A percentile compares a stretch with the other conserved stretches of the same genome.
phyloP scores from a whole-genome alignment of 805 yeast species.

The Candida tallmaniae region DNA sequence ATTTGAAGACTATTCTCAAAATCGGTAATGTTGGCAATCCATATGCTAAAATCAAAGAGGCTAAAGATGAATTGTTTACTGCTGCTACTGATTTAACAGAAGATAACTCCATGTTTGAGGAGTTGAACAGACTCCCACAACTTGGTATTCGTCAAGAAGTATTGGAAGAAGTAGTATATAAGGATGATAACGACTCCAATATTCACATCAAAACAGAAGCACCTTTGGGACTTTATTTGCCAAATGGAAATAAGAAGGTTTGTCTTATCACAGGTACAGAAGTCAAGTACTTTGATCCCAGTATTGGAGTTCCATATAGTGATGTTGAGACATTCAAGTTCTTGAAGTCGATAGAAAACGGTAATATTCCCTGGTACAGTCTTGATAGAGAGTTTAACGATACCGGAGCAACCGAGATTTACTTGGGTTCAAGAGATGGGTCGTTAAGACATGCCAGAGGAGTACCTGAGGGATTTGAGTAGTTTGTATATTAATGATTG shows the following conservation, averaged over 20 bases:
- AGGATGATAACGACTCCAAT: slow-evolving; percentile 29
- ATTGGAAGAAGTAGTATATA: slow-evolving; percentile 38
- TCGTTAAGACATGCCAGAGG: slow-evolving; percentile 70
- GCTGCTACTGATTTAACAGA: slow-evolving; percentile 32
- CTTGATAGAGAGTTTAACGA: slow-evolving; percentile 49
- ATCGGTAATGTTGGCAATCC: slow-evolving; percentile 38
- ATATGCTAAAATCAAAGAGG: slow-evolving; percentile 29
- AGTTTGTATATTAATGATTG: slow-evolving; percentile 1
- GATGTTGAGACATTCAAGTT: slow-evolving; percentile 77
- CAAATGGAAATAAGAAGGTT: slow-evolving; percentile 60
- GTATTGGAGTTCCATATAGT: slow-evolving; percentile 80
- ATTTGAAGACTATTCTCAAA: slow-evolving; percentile 47
- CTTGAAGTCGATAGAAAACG: slow-evolving; percentile 45
- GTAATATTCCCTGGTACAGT: slow-evolving; percentile 49
- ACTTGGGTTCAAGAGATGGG: slow-evolving; percentile 46
- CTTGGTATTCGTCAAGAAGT: slow-evolving; percentile 54
- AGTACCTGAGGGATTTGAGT: slow-evolving; percentile 78
- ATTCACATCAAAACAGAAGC: slow-evolving; percentile 57
- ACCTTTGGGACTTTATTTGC: slow-evolving; percentile 68
- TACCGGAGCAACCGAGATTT: slow-evolving; percentile 43
- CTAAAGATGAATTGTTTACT: slow-evolving; percentile 29
- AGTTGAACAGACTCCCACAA: slow-evolving; percentile 47
- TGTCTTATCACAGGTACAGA: slow-evolving; percentile 76
- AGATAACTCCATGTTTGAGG: slow-evolving; percentile 37
- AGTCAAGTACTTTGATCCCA: slow-evolving; percentile 84